A percentile compares a stretch with the other conserved stretches of the same genome.
These are phyloP conservation scores for Adiantum capillusveneris DNA, from an alignment of 75 land plant genomes.

Conservation along the genomic window DNA sequence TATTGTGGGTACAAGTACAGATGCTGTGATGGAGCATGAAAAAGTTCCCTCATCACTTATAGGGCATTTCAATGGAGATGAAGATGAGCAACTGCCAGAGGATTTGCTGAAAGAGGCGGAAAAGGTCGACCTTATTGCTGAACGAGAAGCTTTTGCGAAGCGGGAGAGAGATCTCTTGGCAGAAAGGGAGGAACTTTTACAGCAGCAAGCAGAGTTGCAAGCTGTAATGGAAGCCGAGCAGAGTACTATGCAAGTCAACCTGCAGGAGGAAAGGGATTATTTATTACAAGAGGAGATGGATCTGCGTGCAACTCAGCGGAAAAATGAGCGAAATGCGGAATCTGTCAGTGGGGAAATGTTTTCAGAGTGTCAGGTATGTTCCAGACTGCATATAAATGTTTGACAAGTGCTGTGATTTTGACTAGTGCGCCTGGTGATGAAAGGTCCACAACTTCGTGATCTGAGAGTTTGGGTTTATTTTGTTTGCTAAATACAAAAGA, in stretches of 20 bases:
- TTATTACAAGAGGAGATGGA: slow-evolving; percentile 53
- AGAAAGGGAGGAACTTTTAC: slow-evolving; percentile 23
- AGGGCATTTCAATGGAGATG: too few species aligned
- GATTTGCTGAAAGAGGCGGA: slow-evolving; percentile 30
- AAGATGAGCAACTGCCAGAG: slow-evolving; percentile 1
- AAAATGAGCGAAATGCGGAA: slow-evolving; percentile 88
- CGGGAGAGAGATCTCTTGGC: slow-evolving; percentile 24
- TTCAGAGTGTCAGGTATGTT: slow-evolving; percentile 84
- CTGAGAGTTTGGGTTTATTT: too few species aligned
- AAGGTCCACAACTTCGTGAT: too few species aligned
- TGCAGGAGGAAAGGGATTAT: slow-evolving; percentile 54
- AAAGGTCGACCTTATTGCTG: slow-evolving; percentile 19
- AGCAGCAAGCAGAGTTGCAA: slow-evolving; percentile 30
- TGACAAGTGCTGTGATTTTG: too few species aligned
- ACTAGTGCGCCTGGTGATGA: too few species aligned
- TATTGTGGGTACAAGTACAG: too few species aligned
- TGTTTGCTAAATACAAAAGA: too few species aligned
- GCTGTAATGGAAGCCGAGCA: slow-evolving; percentile 34
- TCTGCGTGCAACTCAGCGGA: slow-evolving; percentile 63
- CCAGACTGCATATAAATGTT: not conserved
- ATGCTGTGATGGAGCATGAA: not conserved
- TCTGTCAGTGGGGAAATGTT: slow-evolving; percentile 96
- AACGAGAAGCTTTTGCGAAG: slow-evolving; percentile 20
- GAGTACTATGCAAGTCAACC: slow-evolving; percentile 16
- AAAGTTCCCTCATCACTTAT: not conserved